Base-by-base conservation (phyloP, 306 rosid species). In the Trifolium dubium region DNA sequence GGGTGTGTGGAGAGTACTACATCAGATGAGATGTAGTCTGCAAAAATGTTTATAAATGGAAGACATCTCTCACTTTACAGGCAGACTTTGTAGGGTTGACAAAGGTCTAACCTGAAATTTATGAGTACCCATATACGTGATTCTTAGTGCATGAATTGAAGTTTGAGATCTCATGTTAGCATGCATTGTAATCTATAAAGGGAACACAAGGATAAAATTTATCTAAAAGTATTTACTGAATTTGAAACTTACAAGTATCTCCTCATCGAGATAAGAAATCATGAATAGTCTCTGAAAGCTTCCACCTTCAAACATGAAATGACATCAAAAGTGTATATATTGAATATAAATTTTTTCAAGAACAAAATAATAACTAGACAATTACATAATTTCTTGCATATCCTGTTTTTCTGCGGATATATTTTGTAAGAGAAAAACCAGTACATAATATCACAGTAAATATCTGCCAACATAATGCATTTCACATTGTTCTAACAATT, bases 191-290 rank as follows among this genome's bases (percentile, higher is more conserved):
- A 56, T 76, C 67, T 67, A 75, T 10, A 30, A 30, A 14, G 17
- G 53, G 37, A 51, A 44, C 62, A 39, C 51, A 32, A 8, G 65
- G 14, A 55, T 28, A 64, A 69, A 79, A 41, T 10, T 29, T 41
- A 76, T 71, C 67, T 15, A 66, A 71, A 75, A 34, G 39, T 46
- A 14, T 68, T 73, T 47, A 8, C 64, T 39, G 66, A 64, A 28
- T 61, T 59, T 32, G 50, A 75, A 73, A 85, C 99, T 85, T 87
- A 95, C 99, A 56, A 95, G 90, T 85, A 95, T 95, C 81, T 92
- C 98, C 41, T 82, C 89, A 71, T 92, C 99, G 58, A 95, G 98
- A 84, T 95, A 95, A 76, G 99, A 95, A 80, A 95, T 90, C 99
- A 95, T 88, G 87, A 88, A 86, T 67, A 90, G 88, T 74, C 99